Evolutionary conservation across 352 stramenopile species (phyloP).

Genomic region (Phytophthora pini): DNA sequence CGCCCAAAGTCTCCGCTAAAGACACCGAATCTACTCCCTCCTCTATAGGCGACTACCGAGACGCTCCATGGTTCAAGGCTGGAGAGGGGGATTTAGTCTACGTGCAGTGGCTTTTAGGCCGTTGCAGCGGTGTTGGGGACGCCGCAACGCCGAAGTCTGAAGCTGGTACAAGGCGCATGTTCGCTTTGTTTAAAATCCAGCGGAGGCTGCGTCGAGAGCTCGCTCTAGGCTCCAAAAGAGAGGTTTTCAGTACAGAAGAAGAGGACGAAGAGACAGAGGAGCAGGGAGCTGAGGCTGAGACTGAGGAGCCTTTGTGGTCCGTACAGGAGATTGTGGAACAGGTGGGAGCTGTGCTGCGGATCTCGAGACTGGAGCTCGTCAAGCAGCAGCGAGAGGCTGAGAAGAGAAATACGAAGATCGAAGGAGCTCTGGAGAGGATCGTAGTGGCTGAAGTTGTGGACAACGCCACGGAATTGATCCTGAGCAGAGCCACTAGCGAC

Average conservation of each 20-base stretch:
- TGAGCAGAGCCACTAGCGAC: conserved; percentile 47
- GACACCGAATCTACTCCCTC: too few species aligned
- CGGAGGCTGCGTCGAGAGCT: conserved; percentile 55
- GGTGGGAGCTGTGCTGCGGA: conserved; percentile 37
- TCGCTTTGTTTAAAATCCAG: conserved; percentile 53
- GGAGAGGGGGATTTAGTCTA: conserved; percentile 53
- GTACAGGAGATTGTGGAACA: conserved; percentile 48
- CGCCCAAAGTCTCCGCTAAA: neutral
- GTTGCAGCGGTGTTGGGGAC: conserved; percentile 55
- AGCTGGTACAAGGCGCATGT: conserved; percentile 37
- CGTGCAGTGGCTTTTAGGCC: conserved; percentile 66
- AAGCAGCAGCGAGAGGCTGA: conserved; percentile 29
- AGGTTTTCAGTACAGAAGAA: conserved; percentile 10
- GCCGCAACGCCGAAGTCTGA: conserved; percentile 35
- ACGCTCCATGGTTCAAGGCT: conserved; percentile 54
- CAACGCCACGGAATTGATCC: conserved; percentile 68
- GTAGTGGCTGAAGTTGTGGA: conserved; percentile 68
- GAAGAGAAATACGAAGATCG: conserved; percentile 27
- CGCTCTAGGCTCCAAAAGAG: conserved; percentile 27
- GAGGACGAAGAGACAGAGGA: conserved; percentile 20
- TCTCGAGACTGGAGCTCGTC: conserved; percentile 36
- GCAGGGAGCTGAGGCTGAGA: conserved; percentile 3
- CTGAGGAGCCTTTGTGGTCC: conserved; percentile 25
- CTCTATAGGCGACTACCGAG: conserved; percentile 35
- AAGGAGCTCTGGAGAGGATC: conserved; percentile 42